Base-by-base conservation (phyloP, 495 filamentous ascomycete species). In the Talaromyces stipitatus region DNA sequence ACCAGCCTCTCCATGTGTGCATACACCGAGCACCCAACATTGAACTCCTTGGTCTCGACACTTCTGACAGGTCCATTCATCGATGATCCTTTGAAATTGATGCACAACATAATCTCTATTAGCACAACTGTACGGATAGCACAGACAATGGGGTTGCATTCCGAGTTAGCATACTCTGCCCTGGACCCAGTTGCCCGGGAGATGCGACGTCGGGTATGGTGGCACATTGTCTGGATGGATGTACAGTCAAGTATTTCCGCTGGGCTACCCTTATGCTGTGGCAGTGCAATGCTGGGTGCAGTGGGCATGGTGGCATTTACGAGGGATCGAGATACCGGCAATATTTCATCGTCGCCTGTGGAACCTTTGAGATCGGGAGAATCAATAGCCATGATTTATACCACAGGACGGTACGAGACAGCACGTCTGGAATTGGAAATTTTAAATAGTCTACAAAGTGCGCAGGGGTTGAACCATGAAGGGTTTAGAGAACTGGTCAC, bases 221-320 rank as follows among this genome's bases (percentile, higher is more conserved):
- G 61, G 61, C 60, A 64, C 58, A 58, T 68, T 43, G 56, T 65
- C 33, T 62, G 60, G 61, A 28, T 68, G 9, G 65, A 68, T 58
- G 47, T 66, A 1, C 65, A 66, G 38, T 48, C 60, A 1, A 68
- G 61, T 41, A 48, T 68, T 4, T 54, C 61, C 12, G 62, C 47
- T 12, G 63, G 63, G 8, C 26, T 66, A 28, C 61, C 63, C 4
- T 18, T 56, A 10, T 61, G 59, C 50, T 62, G 56, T 14, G 57
- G 53, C 9, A 18, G 43, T 7, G 43, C 24, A 16, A 22, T n/a
- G 9, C 41, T 60, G 4, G 46, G 54, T 45, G 28, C 2, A 36
- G 54, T 58, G 4, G 11, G 28, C 12, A 53, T 56, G 12, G 14
- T 55, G 14, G n/a, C 28, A 28, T 26, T n/a, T 5, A 36, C 32